Conservation (phyloP, 2,329 filamentous ascomycete genomes). For the Clarireedia paspali region DNA sequence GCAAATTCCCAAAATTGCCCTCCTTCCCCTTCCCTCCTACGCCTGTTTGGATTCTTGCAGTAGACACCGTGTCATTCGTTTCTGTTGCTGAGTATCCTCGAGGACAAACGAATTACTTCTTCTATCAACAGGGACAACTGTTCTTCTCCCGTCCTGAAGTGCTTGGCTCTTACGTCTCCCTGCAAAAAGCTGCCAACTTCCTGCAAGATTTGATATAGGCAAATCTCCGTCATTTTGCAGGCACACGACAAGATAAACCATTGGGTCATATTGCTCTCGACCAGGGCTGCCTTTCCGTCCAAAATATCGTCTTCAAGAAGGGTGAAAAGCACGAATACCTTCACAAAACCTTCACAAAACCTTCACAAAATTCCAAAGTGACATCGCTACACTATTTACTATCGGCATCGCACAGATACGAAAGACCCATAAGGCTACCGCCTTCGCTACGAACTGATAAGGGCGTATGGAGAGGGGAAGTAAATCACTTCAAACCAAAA, state of each 20-base stretch:
- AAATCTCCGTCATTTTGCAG: conserved; percentile 12
- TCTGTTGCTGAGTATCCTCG: not conserved
- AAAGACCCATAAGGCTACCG: not conserved
- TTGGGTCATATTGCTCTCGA: conserved; percentile 13
- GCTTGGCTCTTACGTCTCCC: not conserved
- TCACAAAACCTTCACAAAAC: not conserved
- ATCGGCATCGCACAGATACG: not conserved
- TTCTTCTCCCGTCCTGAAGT: too few relatives aligned
- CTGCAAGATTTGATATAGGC: conserved; percentile 5
- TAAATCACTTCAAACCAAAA: not conserved
- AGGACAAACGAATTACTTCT: too few relatives aligned
- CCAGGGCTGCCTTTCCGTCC: conserved; percentile 7
- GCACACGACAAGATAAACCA: conserved; percentile 20
- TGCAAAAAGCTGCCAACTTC: not conserved
- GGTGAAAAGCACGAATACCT: not conserved
- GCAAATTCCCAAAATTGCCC: not conserved
- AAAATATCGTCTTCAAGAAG: not conserved
- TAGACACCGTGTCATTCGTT: not conserved
- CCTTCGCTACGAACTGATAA: not conserved
- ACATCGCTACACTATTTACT: not conserved
- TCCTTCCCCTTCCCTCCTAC: not conserved
- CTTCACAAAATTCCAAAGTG: not conserved
- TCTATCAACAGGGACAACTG: too few relatives aligned
- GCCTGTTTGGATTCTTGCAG: not conserved
- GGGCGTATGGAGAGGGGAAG: not conserved